These are phyloP conservation scores for Debaryomyces nepalensis DNA, from an alignment of 1,139 yeast species.

Conservation along the genomic window DNA sequence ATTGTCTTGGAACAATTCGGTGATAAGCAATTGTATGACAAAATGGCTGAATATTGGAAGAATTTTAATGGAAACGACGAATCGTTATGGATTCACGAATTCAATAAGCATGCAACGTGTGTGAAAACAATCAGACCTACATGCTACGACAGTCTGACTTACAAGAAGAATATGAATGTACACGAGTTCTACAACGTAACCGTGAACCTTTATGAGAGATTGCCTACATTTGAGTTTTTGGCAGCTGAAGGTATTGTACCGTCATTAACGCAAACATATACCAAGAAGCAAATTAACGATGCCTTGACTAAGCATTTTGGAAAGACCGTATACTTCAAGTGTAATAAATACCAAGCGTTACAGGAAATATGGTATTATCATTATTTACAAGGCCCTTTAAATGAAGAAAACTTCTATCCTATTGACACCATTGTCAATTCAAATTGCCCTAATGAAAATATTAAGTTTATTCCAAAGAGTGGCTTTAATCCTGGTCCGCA, in stretches of 20 bases:
- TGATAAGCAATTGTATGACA: conserved; percentile 55
- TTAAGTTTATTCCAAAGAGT: conserved; percentile 77
- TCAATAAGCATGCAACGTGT: conserved; percentile 95
- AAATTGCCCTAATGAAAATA: conserved; percentile 72
- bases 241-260: conserved; percentile 72
- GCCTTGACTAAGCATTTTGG: conserved; percentile 69
- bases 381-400: conserved; percentile 74
- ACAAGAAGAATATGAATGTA: conserved; percentile 58
- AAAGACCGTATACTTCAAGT: conserved; percentile 67
- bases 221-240: conserved; percentile 76
- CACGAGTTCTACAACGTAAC: conserved; percentile 78
- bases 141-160: conserved; percentile 54
- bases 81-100: conserved; percentile 88
- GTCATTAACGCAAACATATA: conserved; percentile 60
- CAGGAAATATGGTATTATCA: conserved; percentile 94
- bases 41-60: conserved; percentile 74
- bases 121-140: conserved; percentile 74
- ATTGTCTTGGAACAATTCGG: conserved; percentile 54
- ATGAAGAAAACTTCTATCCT: conserved; percentile 65
- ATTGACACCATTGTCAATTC: conserved; percentile 61
- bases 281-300: conserved; percentile 62
- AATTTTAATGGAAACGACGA: conserved; percentile 77
- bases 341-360: conserved; percentile 68
- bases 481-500: conserved; percentile 36
- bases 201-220: conserved; percentile 61